Conservation (phyloP, 148 eudicot species). For the Cornus controversa region DNA sequence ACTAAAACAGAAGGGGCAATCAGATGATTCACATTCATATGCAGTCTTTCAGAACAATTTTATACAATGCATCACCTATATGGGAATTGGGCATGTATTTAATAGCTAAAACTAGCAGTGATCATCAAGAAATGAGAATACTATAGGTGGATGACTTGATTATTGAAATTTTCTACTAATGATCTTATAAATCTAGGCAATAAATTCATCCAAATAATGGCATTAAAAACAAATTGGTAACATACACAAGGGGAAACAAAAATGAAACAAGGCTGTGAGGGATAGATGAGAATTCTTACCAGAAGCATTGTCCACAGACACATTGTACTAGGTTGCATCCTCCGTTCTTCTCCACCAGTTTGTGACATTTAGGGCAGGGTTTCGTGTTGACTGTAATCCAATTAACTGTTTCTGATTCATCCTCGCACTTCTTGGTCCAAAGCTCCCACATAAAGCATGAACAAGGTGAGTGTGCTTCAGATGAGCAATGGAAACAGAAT, state of each 20-base stretch:
- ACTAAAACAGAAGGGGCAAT: not conserved
- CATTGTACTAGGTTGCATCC: constrained; percentile 70
- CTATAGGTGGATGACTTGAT: not conserved
- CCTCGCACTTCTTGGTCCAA: constrained; percentile 60
- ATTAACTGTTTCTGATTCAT: constrained; percentile 60
- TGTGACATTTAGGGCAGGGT: constrained; percentile 66
- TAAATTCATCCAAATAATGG: not conserved
- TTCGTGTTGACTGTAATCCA: constrained; percentile 69
- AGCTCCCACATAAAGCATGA: constrained; percentile 79
- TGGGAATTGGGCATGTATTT: not conserved
- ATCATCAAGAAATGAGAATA: too few species aligned
- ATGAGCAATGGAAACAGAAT: constrained; percentile 66
- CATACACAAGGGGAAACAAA: not conserved
- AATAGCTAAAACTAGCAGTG: not conserved
- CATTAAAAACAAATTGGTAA: too few species aligned
- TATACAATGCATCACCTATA: not conserved
- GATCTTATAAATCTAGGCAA: not conserved
- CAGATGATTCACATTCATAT: not conserved
- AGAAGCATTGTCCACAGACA: constrained; percentile 63
- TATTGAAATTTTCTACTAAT: not conserved
- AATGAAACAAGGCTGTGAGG: not conserved
- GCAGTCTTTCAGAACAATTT: not conserved
- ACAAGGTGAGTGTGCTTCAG: constrained; percentile 76
- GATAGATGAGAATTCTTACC: constrained; percentile 36
- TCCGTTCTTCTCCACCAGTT: constrained; percentile 73